A percentile compares a stretch with the other conserved stretches of the same genome.
phyloP scores from a whole-genome alignment of 306 rosid species.

The Abrus precatorius region DNA sequence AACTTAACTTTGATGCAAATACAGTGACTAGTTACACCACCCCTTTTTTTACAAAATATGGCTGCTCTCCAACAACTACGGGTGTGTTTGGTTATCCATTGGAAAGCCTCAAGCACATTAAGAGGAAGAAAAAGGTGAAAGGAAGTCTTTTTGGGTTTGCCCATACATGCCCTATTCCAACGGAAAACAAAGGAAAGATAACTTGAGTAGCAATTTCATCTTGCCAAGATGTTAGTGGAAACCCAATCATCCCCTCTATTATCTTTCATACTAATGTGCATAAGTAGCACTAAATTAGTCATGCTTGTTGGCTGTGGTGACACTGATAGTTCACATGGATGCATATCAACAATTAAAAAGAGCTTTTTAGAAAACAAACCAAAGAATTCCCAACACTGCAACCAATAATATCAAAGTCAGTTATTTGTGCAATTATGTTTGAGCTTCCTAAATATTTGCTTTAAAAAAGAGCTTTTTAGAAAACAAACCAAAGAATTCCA shows the following conservation, averaged over 20 bases:
- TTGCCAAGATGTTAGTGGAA: neutral
- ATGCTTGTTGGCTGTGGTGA: neutral
- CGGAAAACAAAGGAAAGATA: neutral
- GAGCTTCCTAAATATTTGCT: conserved; percentile 14
- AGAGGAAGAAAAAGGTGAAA: no score
- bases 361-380: conserved; percentile 18
- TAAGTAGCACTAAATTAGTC: neutral
- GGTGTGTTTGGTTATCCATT: no score
- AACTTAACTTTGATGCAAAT: neutral
- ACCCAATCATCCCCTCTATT: neutral
- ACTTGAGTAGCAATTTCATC: conserved; percentile 18
- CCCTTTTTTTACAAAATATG: neutral
- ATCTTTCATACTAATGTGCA: conserved; percentile 5
- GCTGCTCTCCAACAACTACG: neutral
- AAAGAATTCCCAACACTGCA: conserved; percentile 6
- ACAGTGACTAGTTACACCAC: neutral
- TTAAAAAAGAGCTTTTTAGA: no score
- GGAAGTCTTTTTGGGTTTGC: no score
- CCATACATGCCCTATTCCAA: no score
- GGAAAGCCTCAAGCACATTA: no score
- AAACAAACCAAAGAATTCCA: no score
- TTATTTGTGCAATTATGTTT: conserved; percentile 18
- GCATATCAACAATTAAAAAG: neutral
- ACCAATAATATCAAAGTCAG: neutral
- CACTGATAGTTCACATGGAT: conserved; percentile 4